A percentile compares a stretch with the other conserved stretches of the same genome.
These are phyloP conservation scores for Moringa oleifera DNA, from an alignment of 345 rosid genomes.

Conservation along the genomic window DNA sequence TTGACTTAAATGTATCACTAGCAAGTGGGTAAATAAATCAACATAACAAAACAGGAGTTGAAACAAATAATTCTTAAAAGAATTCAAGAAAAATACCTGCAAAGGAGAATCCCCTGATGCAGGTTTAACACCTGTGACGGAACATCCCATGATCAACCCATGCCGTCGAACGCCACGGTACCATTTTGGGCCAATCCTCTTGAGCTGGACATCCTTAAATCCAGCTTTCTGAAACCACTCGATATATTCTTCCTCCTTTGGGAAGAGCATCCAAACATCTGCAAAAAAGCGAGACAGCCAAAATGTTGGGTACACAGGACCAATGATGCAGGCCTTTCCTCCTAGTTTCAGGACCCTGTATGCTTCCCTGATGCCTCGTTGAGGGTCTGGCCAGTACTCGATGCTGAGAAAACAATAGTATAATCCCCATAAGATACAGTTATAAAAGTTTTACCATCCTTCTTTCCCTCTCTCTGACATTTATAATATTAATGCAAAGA, in stretches of 20 bases:
- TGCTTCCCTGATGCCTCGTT: constrained; percentile 94
- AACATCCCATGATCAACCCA: constrained; percentile 98
- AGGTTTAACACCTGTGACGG: constrained; percentile 93
- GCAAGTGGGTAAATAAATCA: background rate
- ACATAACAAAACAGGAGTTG: background rate
- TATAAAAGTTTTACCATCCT: background rate
- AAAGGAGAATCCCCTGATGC: constrained; percentile 97
- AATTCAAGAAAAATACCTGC: constrained; percentile 45
- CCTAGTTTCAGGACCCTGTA: constrained; percentile 91
- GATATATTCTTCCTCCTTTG: constrained; percentile 98
- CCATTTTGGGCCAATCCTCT: constrained; percentile 99
- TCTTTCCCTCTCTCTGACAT: background rate
- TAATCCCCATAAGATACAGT: background rate
- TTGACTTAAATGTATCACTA: background rate
- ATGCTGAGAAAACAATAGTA: constrained; percentile 44
- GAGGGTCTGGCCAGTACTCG: constrained; percentile 99
- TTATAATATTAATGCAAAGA: background rate
- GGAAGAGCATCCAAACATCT: constrained; percentile 99
- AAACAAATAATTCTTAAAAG: background rate
- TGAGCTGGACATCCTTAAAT: constrained; percentile 81
- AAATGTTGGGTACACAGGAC: constrained; percentile 95
- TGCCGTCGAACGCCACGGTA: constrained; percentile 97
- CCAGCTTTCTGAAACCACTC: constrained; percentile 96
- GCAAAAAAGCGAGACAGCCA: constrained; percentile 98
- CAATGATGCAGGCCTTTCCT: constrained; percentile 89